Conservation (phyloP, 2,329 filamentous ascomycete genomes). For the Celoporthe dispersa region DNA sequence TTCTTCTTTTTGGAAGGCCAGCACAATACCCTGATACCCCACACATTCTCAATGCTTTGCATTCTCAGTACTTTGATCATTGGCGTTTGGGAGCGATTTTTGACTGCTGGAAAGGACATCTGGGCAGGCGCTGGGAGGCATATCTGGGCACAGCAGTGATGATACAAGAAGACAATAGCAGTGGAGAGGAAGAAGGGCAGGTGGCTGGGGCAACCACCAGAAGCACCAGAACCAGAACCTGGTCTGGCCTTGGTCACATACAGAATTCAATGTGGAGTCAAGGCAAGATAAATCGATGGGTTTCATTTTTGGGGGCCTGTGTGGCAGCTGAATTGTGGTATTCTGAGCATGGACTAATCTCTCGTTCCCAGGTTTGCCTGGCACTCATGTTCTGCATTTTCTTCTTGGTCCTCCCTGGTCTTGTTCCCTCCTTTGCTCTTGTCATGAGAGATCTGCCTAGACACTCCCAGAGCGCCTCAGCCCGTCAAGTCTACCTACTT, state of each 20-base stretch:
- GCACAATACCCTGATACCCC: background rate
- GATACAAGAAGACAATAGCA: background rate
- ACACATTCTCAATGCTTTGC: background rate
- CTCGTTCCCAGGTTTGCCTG: too few relatives aligned
- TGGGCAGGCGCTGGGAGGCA: background rate
- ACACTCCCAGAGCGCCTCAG: background rate
- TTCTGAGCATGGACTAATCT: background rate
- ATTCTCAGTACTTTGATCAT: background rate
- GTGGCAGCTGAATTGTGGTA: background rate
- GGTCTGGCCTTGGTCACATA: background rate
- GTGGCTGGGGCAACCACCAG: background rate
- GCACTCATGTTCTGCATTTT: too few relatives aligned
- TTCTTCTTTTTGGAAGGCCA: background rate
- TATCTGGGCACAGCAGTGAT: background rate
- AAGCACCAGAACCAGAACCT: background rate
- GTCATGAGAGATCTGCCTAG: too few relatives aligned
- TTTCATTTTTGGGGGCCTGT: background rate
- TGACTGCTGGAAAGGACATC: background rate
- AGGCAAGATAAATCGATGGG: background rate
- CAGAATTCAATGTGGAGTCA: background rate
- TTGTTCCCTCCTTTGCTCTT: too few relatives aligned
- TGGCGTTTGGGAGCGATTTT: too few relatives aligned
- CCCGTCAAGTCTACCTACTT: background rate
- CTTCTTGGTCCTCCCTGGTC: too few relatives aligned
- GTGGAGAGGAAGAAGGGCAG: background rate